These are phyloP conservation scores for Circinella minor DNA, from an alignment of 371 early-diverging fungal genomes.

Conservation along the genomic window DNA sequence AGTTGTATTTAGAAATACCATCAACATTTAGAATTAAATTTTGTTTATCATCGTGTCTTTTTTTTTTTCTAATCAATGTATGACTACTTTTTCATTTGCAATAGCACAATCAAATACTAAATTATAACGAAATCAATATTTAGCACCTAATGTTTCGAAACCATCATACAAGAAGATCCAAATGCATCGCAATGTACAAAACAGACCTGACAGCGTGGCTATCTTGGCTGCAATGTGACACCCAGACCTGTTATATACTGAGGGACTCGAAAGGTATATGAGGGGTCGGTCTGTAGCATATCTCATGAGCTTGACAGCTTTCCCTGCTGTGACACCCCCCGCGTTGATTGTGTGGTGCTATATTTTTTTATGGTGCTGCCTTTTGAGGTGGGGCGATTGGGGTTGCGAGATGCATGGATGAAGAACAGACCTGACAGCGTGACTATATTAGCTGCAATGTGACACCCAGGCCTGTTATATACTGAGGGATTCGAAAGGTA, in stretches of 20 bases:
- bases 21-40: slow-evolving; percentile 5
- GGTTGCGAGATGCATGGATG: too few species aligned
- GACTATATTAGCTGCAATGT: too few species aligned
- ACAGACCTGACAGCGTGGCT: slow-evolving; percentile 6
- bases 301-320: slow-evolving; percentile 8
- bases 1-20: not conserved
- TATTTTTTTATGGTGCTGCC: too few species aligned
- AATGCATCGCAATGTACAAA: not conserved
- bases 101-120: slow-evolving; percentile 2
- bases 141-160: slow-evolving; percentile 1
- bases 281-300: slow-evolving; percentile 5
- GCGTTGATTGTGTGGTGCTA: slow-evolving; percentile 6
- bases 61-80: slow-evolving; percentile 2
- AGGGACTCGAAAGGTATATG: slow-evolving; percentile 4
- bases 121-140: slow-evolving; percentile 2
- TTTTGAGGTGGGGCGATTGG: too few species aligned
- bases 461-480: too few species aligned
- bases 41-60: slow-evolving; percentile 1
- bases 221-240: slow-evolving; percentile 9
- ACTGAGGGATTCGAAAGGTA: too few species aligned
- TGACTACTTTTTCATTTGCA: slow-evolving; percentile 2
- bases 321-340: slow-evolving; percentile 7
- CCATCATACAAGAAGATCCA: slow-evolving; percentile 8
- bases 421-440: too few species aligned
- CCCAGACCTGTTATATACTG: not conserved